Conservation (phyloP, 345 rosid genomes). For the Euphorbia lathyris region DNA sequence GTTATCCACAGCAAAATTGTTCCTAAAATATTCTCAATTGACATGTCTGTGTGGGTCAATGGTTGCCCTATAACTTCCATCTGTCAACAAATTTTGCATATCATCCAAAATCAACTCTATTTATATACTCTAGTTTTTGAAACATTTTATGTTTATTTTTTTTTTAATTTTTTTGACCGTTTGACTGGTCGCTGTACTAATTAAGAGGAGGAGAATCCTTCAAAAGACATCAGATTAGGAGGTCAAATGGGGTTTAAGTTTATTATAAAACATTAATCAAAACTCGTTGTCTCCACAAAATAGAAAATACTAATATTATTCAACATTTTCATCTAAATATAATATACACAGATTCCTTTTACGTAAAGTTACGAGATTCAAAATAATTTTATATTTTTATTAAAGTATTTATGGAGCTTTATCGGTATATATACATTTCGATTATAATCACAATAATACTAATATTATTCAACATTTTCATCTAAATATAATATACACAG, state of each 20-base stretch:
- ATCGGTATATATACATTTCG: too few species aligned
- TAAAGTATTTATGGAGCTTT: too few species aligned
- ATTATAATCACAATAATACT: too few species aligned
- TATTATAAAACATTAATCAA: too few species aligned
- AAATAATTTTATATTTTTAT: too few species aligned
- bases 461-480: too few species aligned
- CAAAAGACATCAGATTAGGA: not conserved
- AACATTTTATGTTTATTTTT: not conserved
- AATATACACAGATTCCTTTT: too few species aligned
- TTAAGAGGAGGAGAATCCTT: not conserved
- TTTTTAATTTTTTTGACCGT: not conserved
- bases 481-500: too few species aligned
- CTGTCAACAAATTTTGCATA: constrained; percentile 8
- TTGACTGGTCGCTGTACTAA: not conserved
- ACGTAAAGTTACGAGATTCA: too few species aligned
- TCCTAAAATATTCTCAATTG: not conserved
- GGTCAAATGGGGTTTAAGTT: not conserved
- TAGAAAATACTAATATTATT: too few species aligned
- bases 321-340: too few species aligned
- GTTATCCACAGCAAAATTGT: not conserved
- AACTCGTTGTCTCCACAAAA: too few species aligned
- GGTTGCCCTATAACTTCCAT: constrained; percentile 7
- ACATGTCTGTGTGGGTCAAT: not conserved
- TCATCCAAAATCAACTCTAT: not conserved
- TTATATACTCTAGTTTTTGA: not conserved